Percentiles rank a stretch among this genome's conserved stretches.
phyloP scores from a whole-genome alignment of 208 protist species.

The Leishmania amazonensis region DNA sequence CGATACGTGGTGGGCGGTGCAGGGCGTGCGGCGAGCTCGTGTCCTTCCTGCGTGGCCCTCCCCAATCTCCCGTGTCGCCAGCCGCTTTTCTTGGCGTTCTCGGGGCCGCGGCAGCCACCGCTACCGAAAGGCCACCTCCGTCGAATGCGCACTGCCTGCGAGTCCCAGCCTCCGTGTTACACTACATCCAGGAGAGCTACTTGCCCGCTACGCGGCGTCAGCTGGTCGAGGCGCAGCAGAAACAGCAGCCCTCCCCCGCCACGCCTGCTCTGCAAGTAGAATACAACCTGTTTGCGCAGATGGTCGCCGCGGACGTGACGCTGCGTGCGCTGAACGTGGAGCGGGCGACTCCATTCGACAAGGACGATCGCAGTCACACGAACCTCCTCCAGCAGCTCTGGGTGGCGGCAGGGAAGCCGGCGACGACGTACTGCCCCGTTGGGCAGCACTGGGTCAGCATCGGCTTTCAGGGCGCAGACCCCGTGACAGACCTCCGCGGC shows the following conservation, averaged over 20 bases:
- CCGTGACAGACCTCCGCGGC: constrained; percentile 87
- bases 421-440: constrained; percentile 39
- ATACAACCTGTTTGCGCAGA: constrained; percentile 48
- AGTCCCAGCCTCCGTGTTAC: constrained; percentile 36
- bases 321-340: constrained; percentile 60
- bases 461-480: constrained; percentile 91
- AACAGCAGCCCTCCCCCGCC: not conserved
- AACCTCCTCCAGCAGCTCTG: constrained; percentile 76
- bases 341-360: constrained; percentile 67
- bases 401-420: constrained; percentile 48
- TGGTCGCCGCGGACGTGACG: constrained; percentile 43
- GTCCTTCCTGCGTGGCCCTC: constrained; percentile 54
- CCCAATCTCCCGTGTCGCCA: constrained; percentile 9
- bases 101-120: not conserved
- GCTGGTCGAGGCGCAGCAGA: constrained; percentile 5
- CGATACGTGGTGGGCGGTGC: constrained; percentile 40
- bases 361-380: constrained; percentile 48
- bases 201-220: constrained; percentile 31
- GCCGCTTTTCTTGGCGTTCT: constrained; percentile 11
- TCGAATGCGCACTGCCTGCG: constrained; percentile 44
- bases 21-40: constrained; percentile 54
- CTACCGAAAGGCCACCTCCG: constrained; percentile 27
- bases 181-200: constrained; percentile 55
- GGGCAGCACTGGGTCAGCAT: constrained; percentile 67
- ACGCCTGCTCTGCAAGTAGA: constrained; percentile 27